Base-by-base conservation (phyloP, 2,329 filamentous ascomycete species). In the Cladosporium oxysporum region DNA sequence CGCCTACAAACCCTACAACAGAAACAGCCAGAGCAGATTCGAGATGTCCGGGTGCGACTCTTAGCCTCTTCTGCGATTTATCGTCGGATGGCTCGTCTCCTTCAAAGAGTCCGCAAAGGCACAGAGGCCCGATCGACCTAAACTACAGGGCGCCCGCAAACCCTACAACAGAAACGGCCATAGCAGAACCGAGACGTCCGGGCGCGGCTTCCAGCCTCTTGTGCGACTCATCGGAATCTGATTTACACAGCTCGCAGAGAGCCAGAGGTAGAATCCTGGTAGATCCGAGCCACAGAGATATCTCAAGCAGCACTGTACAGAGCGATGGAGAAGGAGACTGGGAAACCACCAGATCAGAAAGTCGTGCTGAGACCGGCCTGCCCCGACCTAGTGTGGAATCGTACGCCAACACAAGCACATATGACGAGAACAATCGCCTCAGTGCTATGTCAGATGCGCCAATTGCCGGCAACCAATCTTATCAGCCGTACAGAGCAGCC, bases 361-460 rank as follows among this genome's bases (percentile, higher is more conserved):
- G 67, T 58, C 64, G 65, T 7, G n/a, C 59, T 16, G 62, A 66
- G 10, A 41, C 69, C 14, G 41, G 41, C 16, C 35, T 55, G 7
- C 47, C 58, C 26, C 66, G 68, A 14, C 60, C 66, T 28, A 73
- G 68, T 47, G 29, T 53, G 4, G 66, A 66, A 11, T 72, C 69
- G 44, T 70, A 72, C 60, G 73, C 72, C 21, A 66, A 74, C 44
- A 71, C 69, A n/a, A 74, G 72, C 55, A 64, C 67, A 23, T 60
- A 64, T 33, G 66, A 65, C 23, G 70, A 68, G 41, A 29, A 62
- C 44, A 60, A 67, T 41, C 52, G 64, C 16, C 64, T 66, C 33
- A 69, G 64, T 44, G 47, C 55, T 23, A 52, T 60, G 62, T 60
- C 62, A n/a, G 47, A 59, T 21, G 23, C 47, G 18, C 26, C 44